Evolutionary conservation across 1,284 basidiomycete species (phyloP).

Genomic region (Heterobasidion irregulare): DNA sequence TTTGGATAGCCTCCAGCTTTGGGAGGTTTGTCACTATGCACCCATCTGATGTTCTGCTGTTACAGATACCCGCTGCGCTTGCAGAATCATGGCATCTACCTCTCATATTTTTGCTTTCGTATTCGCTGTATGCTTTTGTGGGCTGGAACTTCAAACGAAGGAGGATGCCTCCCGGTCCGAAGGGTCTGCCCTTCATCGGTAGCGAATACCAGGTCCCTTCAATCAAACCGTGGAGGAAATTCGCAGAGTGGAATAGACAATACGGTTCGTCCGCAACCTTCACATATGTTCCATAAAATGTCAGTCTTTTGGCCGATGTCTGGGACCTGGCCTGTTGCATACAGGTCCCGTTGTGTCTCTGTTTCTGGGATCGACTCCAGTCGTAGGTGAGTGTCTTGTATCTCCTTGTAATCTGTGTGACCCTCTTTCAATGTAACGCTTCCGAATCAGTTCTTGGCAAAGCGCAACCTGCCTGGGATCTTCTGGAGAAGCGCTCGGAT

Average conservation of each 20-base stretch:
- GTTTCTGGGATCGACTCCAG: constrained; percentile 41
- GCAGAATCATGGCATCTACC: background rate
- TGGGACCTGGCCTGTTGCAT: background rate
- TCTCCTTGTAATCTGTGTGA: too few relatives aligned
- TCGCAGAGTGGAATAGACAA: constrained; percentile 36
- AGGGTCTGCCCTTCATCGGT: constrained; percentile 34
- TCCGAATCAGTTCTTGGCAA: constrained; percentile 31
- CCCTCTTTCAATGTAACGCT: background rate
- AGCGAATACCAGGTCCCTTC: constrained; percentile 39
- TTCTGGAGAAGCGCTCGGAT: constrained; percentile 42
- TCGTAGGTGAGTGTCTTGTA: constrained; percentile 25
- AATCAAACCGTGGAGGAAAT: constrained; percentile 41
- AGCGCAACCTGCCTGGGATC: constrained; percentile 42
- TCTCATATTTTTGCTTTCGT: background rate
- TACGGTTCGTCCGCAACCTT: constrained; percentile 25
- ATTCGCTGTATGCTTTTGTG: background rate
- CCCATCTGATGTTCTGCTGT: background rate
- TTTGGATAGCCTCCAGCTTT: too few relatives aligned
- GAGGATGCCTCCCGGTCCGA: constrained; percentile 35
- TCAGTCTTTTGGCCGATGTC: background rate
- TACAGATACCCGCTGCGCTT: background rate
- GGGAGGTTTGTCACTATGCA: background rate
- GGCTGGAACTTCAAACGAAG: background rate
- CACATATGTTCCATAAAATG: background rate
- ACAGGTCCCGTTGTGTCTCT: constrained; percentile 45